Conservation (phyloP, 495 filamentous ascomycete species). For the Penicillium coprophilum region DNA sequence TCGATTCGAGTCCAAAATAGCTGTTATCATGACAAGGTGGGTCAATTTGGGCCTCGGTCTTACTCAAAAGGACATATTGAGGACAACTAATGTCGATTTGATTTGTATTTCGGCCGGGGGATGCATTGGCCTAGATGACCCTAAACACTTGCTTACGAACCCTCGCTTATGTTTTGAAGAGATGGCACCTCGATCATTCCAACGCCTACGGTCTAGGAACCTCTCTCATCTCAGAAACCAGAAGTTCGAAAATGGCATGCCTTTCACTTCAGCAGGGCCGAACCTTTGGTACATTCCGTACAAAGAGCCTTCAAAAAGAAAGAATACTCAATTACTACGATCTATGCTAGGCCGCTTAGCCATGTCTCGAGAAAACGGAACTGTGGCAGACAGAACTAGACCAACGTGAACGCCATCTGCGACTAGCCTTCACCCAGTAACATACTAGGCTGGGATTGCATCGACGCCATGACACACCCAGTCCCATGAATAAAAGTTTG, state of each 20-base stretch:
- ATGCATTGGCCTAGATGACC: neutral
- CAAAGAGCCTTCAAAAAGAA: neutral
- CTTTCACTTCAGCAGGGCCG: neutral
- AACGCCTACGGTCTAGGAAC: conserved; percentile 9
- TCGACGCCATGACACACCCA: no score
- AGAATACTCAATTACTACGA: neutral
- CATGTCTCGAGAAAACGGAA: no score
- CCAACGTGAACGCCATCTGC: no score
- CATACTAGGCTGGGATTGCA: no score
- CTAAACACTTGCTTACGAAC: neutral
- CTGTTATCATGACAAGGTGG: conserved; percentile 6
- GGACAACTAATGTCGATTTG: neutral
- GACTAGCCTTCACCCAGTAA: no score
- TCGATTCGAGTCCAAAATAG: neutral
- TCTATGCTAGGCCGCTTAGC: neutral
- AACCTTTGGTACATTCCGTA: conserved; percentile 8
- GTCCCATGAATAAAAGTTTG: no score
- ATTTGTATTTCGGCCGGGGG: no score
- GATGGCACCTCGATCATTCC: conserved; percentile 5
- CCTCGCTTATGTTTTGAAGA: conserved; percentile 10
- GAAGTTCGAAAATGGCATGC: conserved; percentile 3
- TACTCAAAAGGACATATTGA: conserved; percentile 5
- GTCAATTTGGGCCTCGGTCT: conserved; percentile 6
- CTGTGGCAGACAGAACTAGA: no score
- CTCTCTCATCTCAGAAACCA: conserved; percentile 10